Conservation (phyloP, 768 basidiomycete genomes). For the Leccinum truebloodii region DNA sequence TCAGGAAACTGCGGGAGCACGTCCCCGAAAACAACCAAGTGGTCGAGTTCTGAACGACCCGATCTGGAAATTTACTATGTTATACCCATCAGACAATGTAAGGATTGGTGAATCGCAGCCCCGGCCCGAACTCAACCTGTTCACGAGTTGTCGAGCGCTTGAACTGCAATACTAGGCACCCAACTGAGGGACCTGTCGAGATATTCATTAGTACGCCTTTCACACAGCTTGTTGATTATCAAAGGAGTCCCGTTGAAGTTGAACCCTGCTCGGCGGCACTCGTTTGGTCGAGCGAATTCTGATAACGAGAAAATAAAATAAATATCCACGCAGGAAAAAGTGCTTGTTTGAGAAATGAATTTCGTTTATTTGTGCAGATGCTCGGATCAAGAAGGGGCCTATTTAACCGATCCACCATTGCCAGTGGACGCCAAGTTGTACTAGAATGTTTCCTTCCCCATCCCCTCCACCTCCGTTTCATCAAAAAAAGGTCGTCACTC, state of each 20-base stretch:
- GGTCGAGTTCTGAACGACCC: background rate
- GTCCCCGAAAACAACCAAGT: background rate
- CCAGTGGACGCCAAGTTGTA: background rate
- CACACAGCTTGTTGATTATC: background rate
- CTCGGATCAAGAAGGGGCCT: background rate
- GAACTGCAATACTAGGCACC: background rate
- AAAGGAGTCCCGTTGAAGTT: too few species aligned
- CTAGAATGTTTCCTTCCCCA: constrained; percentile 2
- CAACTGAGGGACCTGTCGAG: background rate
- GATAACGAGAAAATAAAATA: background rate
- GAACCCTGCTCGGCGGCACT: too few species aligned
- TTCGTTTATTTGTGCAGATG: background rate
- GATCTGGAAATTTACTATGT: background rate
- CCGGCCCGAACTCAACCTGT: too few species aligned
- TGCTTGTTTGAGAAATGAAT: background rate
- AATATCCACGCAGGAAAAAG: background rate
- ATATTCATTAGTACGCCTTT: background rate
- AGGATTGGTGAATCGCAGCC: too few species aligned
- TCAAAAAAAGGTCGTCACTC: constrained; percentile 14
- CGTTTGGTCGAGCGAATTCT: background rate
- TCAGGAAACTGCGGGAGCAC: background rate
- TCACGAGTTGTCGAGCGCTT: too few species aligned
- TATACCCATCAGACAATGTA: too few species aligned
- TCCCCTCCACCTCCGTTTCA: background rate
- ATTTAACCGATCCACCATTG: background rate